Percentiles rank a stretch among this genome's conserved stretches.
These are phyloP conservation scores for Ganoderma meredithae DNA, from an alignment of 1,284 basidiomycete species.

Conservation along the genomic window DNA sequence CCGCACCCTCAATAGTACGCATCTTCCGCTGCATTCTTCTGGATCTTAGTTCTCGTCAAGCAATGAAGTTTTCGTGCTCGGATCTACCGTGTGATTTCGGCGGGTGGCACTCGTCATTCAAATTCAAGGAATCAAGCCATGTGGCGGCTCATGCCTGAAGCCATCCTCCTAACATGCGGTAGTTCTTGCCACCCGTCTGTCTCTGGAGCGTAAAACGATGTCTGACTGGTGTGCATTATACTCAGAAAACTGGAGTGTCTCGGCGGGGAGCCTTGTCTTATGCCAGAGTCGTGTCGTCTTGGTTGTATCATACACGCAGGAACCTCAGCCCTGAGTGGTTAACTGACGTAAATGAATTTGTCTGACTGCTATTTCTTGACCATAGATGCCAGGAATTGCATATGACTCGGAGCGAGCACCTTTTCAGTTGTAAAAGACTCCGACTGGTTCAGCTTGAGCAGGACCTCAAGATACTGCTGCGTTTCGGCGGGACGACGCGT, in stretches of 20 bases:
- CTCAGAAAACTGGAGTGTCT: background rate
- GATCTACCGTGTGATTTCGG: background rate
- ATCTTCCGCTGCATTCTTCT: background rate
- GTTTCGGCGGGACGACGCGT: background rate
- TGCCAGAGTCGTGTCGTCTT: background rate
- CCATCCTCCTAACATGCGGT: background rate
- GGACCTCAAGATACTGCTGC: too few species aligned
- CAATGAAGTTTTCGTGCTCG: background rate
- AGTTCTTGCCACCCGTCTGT: background rate
- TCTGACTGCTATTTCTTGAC: background rate
- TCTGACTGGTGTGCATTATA: background rate
- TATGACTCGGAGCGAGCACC: background rate
- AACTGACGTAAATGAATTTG: background rate
- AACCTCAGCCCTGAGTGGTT: background rate
- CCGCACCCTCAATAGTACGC: constrained; percentile 14
- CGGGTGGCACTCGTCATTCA: background rate
- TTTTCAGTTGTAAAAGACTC: too few species aligned
- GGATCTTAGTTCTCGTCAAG: background rate
- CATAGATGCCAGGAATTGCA: background rate
- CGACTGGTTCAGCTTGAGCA: too few species aligned
- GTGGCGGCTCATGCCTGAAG: background rate
- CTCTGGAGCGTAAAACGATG: background rate
- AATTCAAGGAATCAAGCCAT: background rate
- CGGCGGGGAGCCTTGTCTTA: background rate
- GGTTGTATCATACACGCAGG: background rate